Evolutionary conservation across 345 rosid genomes (phyloP).

Genomic region (Raphanus sativus): DNA sequence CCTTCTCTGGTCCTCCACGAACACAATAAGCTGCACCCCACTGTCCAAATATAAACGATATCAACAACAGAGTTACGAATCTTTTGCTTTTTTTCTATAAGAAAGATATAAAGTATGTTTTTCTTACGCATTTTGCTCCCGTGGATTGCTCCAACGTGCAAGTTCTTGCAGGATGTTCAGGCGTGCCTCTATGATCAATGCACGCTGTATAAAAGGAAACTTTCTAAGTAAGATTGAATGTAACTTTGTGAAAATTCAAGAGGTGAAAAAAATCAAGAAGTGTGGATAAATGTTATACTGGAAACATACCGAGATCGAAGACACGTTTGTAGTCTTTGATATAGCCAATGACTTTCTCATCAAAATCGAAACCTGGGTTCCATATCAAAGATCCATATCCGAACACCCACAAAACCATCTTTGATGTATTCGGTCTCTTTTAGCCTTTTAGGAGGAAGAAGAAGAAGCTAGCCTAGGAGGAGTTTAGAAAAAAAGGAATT

Average conservation of each 20-base stretch:
- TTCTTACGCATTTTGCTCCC: constrained; percentile 67
- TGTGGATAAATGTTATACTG: background rate
- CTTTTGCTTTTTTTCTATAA: background rate
- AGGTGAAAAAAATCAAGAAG: background rate
- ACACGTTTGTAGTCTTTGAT: constrained; percentile 85
- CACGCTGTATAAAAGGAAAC: constrained; percentile 50
- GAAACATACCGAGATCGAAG: constrained; percentile 72
- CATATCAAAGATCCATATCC: constrained; percentile 96
- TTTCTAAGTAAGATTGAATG: background rate
- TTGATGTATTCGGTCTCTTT: background rate
- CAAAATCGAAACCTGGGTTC: constrained; percentile 95
- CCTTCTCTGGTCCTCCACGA: constrained; percentile 80
- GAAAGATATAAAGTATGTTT: background rate
- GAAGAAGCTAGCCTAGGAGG: background rate
- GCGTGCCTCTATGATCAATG: constrained; percentile 96
- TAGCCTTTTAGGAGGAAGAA: background rate
- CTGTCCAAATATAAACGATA: constrained; percentile 36
- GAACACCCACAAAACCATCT: constrained; percentile 94
- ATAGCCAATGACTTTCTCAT: constrained; percentile 71
- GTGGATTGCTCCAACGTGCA: constrained; percentile 69
- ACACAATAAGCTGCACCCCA: constrained; percentile 96
- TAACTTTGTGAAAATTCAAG: background rate
- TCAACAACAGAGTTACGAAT: background rate
- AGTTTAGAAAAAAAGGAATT: background rate
- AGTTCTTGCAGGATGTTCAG: constrained; percentile 86